phyloP scores from a whole-genome alignment of 2,329 filamentous ascomycete species.

The Calycina herbarum region DNA sequence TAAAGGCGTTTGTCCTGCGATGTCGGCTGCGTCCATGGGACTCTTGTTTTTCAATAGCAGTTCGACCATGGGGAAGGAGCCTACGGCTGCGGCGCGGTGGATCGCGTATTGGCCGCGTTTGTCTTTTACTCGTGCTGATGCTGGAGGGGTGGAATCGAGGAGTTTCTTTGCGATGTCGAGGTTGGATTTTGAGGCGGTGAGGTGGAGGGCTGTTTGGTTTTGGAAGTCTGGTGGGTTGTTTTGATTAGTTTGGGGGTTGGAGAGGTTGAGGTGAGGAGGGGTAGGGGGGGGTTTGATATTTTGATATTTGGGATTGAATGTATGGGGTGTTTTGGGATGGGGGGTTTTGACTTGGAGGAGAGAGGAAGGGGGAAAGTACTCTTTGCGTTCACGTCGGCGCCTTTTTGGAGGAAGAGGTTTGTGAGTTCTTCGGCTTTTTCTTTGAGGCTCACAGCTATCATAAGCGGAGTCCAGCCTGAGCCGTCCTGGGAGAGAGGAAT shows the following conservation, averaged over 20 bases:
- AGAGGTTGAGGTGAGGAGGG: too few species aligned
- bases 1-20: conserved; percentile 80
- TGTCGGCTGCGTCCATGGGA: conserved; percentile 80
- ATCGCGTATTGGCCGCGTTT: conserved; percentile 85
- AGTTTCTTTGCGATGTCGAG: conserved; percentile 77
- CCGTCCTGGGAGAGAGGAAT: conserved; percentile 55
- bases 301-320: too few species aligned
- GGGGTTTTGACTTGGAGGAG: conserved; percentile 22
- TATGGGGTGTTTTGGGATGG: background rate
- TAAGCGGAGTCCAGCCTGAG: conserved; percentile 79
- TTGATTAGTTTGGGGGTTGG: background rate
- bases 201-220: conserved; percentile 84
- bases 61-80: conserved; percentile 83
- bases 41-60: conserved; percentile 75
- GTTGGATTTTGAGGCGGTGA: conserved; percentile 86
- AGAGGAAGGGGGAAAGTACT: conserved; percentile 46
- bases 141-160: conserved; percentile 67
- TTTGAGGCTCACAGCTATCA: conserved; percentile 76
- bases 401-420: conserved; percentile 65
- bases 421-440: conserved; percentile 67
- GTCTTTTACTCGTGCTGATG: conserved; percentile 79
- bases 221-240: conserved; percentile 52
- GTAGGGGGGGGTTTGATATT: too few species aligned
- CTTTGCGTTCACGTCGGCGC: conserved; percentile 71
- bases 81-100: conserved; percentile 87